A percentile compares a stretch with the other conserved stretches of the same genome.
These are phyloP conservation scores for Microcera coccophila DNA, from an alignment of 2,329 filamentous ascomycete species.

Conservation along the genomic window DNA sequence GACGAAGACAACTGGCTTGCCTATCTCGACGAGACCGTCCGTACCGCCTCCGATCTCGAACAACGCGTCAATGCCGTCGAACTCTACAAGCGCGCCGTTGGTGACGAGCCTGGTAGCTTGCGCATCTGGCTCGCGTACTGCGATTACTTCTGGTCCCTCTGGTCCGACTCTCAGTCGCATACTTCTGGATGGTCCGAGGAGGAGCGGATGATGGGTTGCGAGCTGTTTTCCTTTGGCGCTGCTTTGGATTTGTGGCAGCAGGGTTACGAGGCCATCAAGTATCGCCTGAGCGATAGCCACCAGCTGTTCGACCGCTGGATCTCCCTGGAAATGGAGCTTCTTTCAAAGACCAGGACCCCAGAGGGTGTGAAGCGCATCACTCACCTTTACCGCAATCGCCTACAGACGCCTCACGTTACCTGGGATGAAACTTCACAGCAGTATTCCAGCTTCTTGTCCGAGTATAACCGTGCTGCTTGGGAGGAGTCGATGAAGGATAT, in stretches of 20 bases:
- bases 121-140: slow-evolving; percentile 75
- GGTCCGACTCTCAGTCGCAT: slow-evolving; percentile 57
- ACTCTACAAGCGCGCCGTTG: slow-evolving; percentile 64
- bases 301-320: slow-evolving; percentile 77
- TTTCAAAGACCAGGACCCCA: slow-evolving; percentile 52
- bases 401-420: slow-evolving; percentile 67
- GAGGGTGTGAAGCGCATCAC: slow-evolving; percentile 62
- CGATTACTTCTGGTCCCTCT: slow-evolving; percentile 71
- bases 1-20: slow-evolving; percentile 76
- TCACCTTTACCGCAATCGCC: slow-evolving; percentile 64
- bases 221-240: slow-evolving; percentile 66
- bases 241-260: slow-evolving; percentile 68
- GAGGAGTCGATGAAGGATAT: slow-evolving; percentile 69
- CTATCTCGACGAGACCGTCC: slow-evolving; percentile 68
- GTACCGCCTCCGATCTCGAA: slow-evolving; percentile 58
- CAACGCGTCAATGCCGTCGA: slow-evolving; percentile 67
- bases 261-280: slow-evolving; percentile 67
- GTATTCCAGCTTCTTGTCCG: slow-evolving; percentile 71
- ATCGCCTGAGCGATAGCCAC: slow-evolving; percentile 72
- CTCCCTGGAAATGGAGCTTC: slow-evolving; percentile 65
- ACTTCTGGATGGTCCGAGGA: slow-evolving; percentile 60
- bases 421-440: slow-evolving; percentile 73
- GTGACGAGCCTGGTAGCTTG: slow-evolving; percentile 68
- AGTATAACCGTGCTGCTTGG: slow-evolving; percentile 66
- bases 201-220: slow-evolving; percentile 64